phyloP scores from a whole-genome alignment of 2,329 filamentous ascomycete genomes.

The Cadophora sp. region DNA sequence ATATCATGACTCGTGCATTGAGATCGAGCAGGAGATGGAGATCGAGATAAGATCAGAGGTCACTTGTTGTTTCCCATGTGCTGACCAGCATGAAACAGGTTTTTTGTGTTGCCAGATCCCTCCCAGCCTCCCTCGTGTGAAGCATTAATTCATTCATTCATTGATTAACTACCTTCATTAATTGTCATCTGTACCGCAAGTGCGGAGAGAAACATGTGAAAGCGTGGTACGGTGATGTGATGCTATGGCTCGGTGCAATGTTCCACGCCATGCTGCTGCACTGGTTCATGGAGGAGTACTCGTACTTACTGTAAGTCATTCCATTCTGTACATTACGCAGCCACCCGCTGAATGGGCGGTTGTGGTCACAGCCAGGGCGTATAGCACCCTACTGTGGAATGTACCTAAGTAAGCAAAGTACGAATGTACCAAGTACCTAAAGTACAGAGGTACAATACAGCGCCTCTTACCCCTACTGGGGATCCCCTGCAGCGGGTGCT shows the following conservation, averaged over 20 bases:
- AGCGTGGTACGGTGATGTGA: neutral
- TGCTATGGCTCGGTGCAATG: neutral
- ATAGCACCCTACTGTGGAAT: neutral
- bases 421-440: neutral
- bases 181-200: neutral
- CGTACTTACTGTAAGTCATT: no score
- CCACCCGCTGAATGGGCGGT: neutral
- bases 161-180: neutral
- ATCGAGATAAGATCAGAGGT: neutral
- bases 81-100: neutral
- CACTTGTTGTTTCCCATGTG: neutral
- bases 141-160: neutral
- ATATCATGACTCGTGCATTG: constrained; percentile 1
- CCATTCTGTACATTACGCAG: constrained; percentile 14
- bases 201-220: constrained; percentile 6
- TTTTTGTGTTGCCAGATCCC: neutral
- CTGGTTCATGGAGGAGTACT: neutral
- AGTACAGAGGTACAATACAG: neutral
- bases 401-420: neutral
- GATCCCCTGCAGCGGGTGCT: neutral
- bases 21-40: neutral
- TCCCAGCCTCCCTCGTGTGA: neutral
- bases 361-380: neutral
- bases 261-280: neutral
- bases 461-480: neutral